Base-by-base conservation (phyloP, 1,139 yeast species). In the Blastobotrys aristatus region DNA sequence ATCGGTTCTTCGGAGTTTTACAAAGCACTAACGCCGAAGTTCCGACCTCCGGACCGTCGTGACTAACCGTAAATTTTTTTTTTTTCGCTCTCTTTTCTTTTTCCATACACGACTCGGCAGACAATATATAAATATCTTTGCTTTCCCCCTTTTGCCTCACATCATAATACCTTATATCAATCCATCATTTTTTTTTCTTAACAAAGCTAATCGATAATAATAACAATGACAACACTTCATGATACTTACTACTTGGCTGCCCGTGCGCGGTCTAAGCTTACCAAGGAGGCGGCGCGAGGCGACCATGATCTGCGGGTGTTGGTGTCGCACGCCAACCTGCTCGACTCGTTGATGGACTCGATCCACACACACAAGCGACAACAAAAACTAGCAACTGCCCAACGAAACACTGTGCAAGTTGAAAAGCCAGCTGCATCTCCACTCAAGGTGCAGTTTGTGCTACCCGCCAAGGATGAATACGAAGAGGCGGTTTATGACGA, bases 281-380 rank as follows among this genome's bases (percentile, higher is more conserved):
- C 87, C 35, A 73, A 66, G 50, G 89, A 83, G 61, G 90, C 90
- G 3, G 63, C 76, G 31, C 74, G 75, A 53, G 75, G 77, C 7
- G 84, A 81, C 55, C 77, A 82, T 37, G 70, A 80, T 51, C 70
- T 85, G 47, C 72, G 88, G 51, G 68, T 73, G 43, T 72, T 85
- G 41, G 90, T 85, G 2, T 75, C 80, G 30, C 94, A 85, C 65
- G 92, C 94, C 17, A 85, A 84, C 64, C 69, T 85, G 70, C 72
- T 85, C 51, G 95, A 85, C 60, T 73, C 73, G 53, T 62, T 85
- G 40, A 80, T 84, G 79, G 89, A 80, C 40, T 41, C 55, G 14
- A 52, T 62, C 50, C 59, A 13, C 46, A 51, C 21, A 11, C 46
- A 31, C 16, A 29, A 35, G 24, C 41, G 40, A 4, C 48, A 21